Conservation (phyloP, 257 asterid genomes). For the Solanum etuberosum region DNA sequence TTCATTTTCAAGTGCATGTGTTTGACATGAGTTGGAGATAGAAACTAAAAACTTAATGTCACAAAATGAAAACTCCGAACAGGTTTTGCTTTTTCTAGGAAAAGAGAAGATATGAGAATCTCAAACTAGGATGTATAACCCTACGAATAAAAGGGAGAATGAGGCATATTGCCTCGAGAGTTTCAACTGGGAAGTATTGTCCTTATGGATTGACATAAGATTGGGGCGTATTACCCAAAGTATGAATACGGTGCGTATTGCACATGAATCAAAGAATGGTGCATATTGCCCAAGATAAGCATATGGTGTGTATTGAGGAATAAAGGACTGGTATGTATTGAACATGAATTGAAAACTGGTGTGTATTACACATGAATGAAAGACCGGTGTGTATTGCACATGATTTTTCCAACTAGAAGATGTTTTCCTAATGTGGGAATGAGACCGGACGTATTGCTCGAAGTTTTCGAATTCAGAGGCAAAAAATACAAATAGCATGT, state of each 20-base stretch:
- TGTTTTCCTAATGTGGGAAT: no score
- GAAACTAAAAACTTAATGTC: background rate
- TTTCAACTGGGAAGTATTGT: background rate
- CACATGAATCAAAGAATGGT: no score
- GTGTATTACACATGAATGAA: no score
- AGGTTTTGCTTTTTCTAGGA: background rate
- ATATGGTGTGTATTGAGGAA: background rate
- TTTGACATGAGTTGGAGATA: background rate
- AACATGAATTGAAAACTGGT: no score
- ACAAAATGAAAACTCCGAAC: rapidly evolving
- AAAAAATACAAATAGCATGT: background rate
- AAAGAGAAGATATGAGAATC: background rate
- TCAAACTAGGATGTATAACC: background rate
- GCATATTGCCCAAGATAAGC: background rate
- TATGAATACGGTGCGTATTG: no score
- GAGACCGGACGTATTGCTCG: no score
- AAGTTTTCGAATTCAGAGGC: background rate
- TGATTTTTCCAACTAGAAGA: no score
- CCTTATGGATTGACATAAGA: background rate
- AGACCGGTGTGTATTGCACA: background rate
- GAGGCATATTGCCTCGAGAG: background rate
- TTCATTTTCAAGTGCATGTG: background rate
- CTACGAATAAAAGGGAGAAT: background rate
- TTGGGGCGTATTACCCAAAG: background rate
- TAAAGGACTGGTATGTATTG: no score